Evolutionary conservation across 352 stramenopile species (phyloP), one percentile per base, ranked within the genome.

Genomic region (Globisporangium lucens): DNA sequence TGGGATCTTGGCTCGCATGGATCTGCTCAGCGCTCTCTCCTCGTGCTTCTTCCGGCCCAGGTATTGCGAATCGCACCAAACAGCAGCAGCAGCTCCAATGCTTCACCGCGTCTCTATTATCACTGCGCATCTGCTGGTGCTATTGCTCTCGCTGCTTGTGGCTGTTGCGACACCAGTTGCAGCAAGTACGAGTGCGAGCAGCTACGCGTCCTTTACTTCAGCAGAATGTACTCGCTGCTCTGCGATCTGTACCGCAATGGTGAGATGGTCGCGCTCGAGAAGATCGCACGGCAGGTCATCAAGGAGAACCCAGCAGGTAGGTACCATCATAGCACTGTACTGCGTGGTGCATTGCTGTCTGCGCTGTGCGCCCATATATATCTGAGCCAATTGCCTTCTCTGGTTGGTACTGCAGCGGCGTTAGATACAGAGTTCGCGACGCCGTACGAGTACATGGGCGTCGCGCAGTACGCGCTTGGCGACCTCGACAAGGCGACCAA

Each of bases 391-490:
- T 33, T 22, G n/a, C 9, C 61, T 22, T 29, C 33, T 56, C 10
- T 29, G 30, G 59, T 9, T 27, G 10, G 8, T 49, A 12, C 9
- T 30, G 56, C 20, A 61, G 56, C 56, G 20, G 56, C 41, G 33
- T 7, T 24, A n/a, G 79, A 83, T 49, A 41, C 74, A 43, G 58
- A 59, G 17, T 76, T 76, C 66, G 76, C 80, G 4, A 91, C 72
- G 36, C 78, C 79, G 52, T 91, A 82, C 59, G 74, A 94, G 69
- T 91, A 83, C 63, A 69, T 95, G 3, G 87, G 83, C 20, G 71
- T 89, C 15, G 80, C 83, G 17, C 81, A 91, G 56, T 91, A 93
- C 61, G 66, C 77, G n/a, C 75, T 93, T 22, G 87, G 85, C 0
- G 69, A 91, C 35, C 64, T 94, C 33, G 59, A 74, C 29, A 75